phyloP scores from a whole-genome alignment of 1,284 basidiomycete genomes.

The Sporisorium graminicola region DNA sequence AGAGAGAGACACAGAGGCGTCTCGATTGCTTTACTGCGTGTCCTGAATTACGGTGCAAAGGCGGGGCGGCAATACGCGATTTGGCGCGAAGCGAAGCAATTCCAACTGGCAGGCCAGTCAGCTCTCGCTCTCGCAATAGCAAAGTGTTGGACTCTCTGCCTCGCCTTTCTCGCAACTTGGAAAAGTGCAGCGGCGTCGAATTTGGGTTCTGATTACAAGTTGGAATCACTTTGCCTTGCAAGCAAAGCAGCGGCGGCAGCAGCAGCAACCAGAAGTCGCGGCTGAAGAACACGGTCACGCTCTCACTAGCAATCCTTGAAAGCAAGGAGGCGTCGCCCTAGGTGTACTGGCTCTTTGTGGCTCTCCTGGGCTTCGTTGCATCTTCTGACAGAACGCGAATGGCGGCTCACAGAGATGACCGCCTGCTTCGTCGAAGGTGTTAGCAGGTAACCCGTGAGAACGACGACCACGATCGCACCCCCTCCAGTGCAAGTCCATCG shows the following conservation, averaged over 20 bases:
- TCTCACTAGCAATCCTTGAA: background rate
- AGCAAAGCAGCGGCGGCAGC: too few species aligned
- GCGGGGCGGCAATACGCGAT: background rate
- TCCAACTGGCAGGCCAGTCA: background rate
- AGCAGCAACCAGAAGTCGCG: background rate
- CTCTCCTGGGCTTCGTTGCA: background rate
- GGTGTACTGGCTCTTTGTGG: background rate
- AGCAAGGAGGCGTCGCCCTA: slow-evolving; percentile 5
- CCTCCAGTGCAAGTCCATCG: too few species aligned
- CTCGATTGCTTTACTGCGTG: slow-evolving; percentile 2
- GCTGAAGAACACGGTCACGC: slow-evolving; percentile 5
- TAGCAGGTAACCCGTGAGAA: background rate
- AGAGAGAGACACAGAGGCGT: background rate
- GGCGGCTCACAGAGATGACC: too few species aligned
- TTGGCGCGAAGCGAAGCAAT: slow-evolving; percentile 6
- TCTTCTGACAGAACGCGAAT: background rate
- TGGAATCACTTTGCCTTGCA: background rate
- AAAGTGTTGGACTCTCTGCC: slow-evolving; percentile 2
- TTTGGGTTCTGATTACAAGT: background rate
- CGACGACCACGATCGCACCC: background rate
- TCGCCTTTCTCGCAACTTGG: background rate
- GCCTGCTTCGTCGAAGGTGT: background rate
- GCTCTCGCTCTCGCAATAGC: too few species aligned
- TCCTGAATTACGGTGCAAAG: background rate
- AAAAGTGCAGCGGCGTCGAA: slow-evolving; percentile 3